Conservation (phyloP, 2,329 filamentous ascomycete species). For the Aspergillus ruber region DNA sequence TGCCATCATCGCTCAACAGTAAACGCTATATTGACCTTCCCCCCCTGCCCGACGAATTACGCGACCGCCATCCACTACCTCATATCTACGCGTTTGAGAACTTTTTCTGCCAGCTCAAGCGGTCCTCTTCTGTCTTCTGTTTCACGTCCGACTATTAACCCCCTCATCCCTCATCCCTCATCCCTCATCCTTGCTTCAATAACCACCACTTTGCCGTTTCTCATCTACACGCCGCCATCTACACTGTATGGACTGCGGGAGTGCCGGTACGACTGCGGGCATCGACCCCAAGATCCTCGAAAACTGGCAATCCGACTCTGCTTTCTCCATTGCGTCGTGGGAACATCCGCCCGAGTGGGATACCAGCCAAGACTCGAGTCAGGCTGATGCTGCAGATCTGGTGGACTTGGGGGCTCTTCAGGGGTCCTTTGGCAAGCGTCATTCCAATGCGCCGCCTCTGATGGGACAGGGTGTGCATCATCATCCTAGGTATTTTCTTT, state of each 20-base stretch:
- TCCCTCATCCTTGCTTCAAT: not conserved
- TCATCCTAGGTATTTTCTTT: not conserved
- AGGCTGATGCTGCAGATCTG: constrained; percentile 27
- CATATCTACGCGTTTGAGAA: not conserved
- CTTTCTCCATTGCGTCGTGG: constrained; percentile 30
- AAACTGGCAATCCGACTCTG: constrained; percentile 33
- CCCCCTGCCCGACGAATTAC: not conserved
- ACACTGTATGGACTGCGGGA: constrained; percentile 34
- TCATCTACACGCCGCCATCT: not conserved
- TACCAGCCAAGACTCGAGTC: constrained; percentile 34
- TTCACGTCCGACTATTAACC: too few relatives aligned
- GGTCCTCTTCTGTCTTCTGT: not conserved
- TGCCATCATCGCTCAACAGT: not conserved
- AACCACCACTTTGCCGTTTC: not conserved
- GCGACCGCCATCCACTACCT: not conserved
- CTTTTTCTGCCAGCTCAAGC: not conserved
- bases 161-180: not conserved
- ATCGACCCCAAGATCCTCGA: constrained; percentile 38
- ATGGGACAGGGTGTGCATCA: constrained; percentile 14
- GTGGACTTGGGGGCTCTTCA: constrained; percentile 27
- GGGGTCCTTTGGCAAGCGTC: constrained; percentile 20
- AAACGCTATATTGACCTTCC: not conserved
- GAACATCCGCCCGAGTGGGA: constrained; percentile 34
- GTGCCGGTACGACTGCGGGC: constrained; percentile 31
- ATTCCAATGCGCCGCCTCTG: constrained; percentile 13